These are phyloP conservation scores for Suhomyces tanzawaensis DNA, from an alignment of 805 yeast genomes.

Conservation along the genomic window DNA sequence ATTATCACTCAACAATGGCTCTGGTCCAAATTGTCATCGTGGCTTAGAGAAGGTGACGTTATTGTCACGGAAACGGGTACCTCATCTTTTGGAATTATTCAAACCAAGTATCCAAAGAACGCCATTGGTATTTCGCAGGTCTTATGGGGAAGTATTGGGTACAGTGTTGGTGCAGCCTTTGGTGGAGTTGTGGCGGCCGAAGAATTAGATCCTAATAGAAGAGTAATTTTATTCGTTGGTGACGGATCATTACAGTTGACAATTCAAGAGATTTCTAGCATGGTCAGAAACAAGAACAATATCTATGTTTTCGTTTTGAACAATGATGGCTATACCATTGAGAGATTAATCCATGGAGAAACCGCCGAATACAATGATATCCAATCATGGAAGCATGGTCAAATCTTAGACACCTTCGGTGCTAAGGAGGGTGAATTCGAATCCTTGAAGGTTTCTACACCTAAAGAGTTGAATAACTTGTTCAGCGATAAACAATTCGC, in stretches of 20 bases:
- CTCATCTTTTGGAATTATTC: constrained; percentile 27
- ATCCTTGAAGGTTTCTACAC: constrained; percentile 22
- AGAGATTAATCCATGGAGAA: constrained; percentile 39
- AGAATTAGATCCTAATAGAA: constrained; percentile 18
- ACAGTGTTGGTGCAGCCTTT: constrained; percentile 27
- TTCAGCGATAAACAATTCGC: constrained; percentile 27
- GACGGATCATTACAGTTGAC: constrained; percentile 43
- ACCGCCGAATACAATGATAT: constrained; percentile 37
- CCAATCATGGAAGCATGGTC: constrained; percentile 38
- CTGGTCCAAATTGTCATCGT: constrained; percentile 23
- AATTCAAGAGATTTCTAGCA: constrained; percentile 39
- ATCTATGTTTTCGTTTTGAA: constrained; percentile 40
- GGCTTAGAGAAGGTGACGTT: constrained; percentile 28
- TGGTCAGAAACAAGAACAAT: constrained; percentile 33
- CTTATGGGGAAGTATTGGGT: constrained; percentile 30
- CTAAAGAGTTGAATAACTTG: constrained; percentile 24
- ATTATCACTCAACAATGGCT: constrained; percentile 24
- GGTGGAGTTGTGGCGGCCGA: constrained; percentile 30
- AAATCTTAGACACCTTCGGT: constrained; percentile 31
- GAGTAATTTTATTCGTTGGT: constrained; percentile 41
- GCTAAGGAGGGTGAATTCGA: constrained; percentile 26
- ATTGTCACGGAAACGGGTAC: constrained; percentile 29
- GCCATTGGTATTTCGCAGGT: constrained; percentile 25
- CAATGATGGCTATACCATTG: constrained; percentile 41
- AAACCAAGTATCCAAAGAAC: constrained; percentile 23